phyloP scores from a whole-genome alignment of 1,284 basidiomycete genomes.

The Phlebopus sp. region DNA sequence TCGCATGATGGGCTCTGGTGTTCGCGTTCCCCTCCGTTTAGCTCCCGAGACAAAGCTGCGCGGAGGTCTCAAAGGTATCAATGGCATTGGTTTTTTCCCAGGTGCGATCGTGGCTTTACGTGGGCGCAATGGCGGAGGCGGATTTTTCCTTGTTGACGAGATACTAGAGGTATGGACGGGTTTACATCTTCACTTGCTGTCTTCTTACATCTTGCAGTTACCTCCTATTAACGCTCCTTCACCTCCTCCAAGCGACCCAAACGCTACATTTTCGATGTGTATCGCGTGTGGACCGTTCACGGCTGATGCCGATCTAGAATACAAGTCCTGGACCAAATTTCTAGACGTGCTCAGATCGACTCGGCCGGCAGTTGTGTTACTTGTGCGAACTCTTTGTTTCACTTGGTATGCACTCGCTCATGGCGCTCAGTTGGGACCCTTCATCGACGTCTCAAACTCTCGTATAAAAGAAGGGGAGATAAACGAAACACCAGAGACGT shows the following conservation, averaged over 20 bases:
- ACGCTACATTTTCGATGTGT: conserved; percentile 56
- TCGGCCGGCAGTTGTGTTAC: conserved; percentile 75
- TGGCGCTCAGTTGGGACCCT: conserved; percentile 76
- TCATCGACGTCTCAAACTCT: conserved; percentile 78
- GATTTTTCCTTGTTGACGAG: conserved; percentile 82
- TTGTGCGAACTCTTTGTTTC: conserved; percentile 52
- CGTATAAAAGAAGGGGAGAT: conserved; percentile 70
- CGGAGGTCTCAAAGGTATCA: conserved; percentile 59
- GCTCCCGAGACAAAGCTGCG: conserved; percentile 64
- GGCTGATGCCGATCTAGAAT: conserved; percentile 72
- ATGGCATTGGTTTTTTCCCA: conserved; percentile 81
- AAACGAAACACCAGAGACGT: conserved; percentile 57
- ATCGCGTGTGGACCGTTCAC: conserved; percentile 85
- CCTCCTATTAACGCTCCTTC: conserved; percentile 46
- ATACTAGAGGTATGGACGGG: conserved; percentile 61
- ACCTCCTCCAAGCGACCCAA: conserved; percentile 36
- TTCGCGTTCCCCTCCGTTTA: conserved; percentile 70
- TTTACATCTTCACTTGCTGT: neutral
- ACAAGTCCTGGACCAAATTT: conserved; percentile 64
- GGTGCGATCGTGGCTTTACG: conserved; percentile 87
- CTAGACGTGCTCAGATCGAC: conserved; percentile 53
- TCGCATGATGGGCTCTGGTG: conserved; percentile 72
- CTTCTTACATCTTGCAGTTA: conserved; percentile 35
- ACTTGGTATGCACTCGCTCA: neutral
- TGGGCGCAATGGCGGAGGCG: conserved; percentile 89